phyloP scores from a whole-genome alignment of 1,284 basidiomycete species.

The Papiliotrema fonsecae region DNA sequence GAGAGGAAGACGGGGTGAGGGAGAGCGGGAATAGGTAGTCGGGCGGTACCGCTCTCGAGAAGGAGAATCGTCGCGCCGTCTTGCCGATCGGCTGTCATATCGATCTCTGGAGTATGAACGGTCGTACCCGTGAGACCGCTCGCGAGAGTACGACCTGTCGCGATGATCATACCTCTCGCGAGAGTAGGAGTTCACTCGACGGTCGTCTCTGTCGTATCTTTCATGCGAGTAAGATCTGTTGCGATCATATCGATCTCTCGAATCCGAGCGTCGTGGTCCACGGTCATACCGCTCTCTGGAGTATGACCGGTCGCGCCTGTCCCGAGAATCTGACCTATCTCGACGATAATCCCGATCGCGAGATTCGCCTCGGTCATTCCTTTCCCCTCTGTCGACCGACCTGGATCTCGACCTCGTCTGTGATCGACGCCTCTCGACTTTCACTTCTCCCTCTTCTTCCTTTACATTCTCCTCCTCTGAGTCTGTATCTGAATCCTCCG shows the following conservation, averaged over 20 bases:
- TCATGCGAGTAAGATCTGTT: neutral
- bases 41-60: slow-evolving; percentile 9
- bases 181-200: too few species aligned
- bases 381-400: slow-evolving; percentile 3
- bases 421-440: slow-evolving; percentile 12
- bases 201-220: neutral
- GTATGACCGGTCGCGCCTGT: slow-evolving; percentile 6
- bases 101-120: slow-evolving; percentile 1
- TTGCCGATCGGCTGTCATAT: slow-evolving; percentile 4
- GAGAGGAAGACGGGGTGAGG: slow-evolving; percentile 6
- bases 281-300: neutral
- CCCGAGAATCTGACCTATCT: slow-evolving; percentile 1
- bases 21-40: slow-evolving; percentile 3
- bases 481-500: slow-evolving; percentile 64
- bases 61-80: slow-evolving; percentile 6
- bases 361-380: neutral
- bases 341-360: slow-evolving; percentile 3
- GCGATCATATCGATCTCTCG: neutral
- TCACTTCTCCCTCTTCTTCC: slow-evolving; percentile 25
- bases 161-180: slow-evolving; percentile 4
- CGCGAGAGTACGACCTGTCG: neutral
- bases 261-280: neutral
- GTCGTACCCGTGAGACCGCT: neutral
- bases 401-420: slow-evolving; percentile 15
- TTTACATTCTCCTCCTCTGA: slow-evolving; percentile 75